phyloP scores from a whole-genome alignment of 441 rosid genomes.

The Erodium texanum region DNA sequence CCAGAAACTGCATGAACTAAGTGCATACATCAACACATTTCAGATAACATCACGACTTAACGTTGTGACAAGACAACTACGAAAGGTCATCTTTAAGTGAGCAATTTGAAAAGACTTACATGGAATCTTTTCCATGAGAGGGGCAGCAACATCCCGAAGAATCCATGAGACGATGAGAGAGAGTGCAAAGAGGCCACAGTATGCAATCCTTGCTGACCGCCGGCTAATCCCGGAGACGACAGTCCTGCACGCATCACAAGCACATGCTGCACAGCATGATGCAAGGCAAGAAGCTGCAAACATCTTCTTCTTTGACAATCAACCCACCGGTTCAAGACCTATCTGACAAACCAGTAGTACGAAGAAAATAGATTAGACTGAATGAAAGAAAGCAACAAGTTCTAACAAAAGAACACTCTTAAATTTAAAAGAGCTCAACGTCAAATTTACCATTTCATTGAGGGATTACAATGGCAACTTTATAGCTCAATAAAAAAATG shows the following conservation, averaged over 20 bases:
- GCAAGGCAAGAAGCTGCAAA: conserved; percentile 92
- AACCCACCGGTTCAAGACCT: background rate
- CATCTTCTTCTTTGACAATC: conserved; percentile 35
- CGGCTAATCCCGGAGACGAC: conserved; percentile 83
- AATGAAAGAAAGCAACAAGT: background rate
- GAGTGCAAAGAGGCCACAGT: conserved; percentile 84
- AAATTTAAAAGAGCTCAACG: background rate
- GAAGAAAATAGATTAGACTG: background rate
- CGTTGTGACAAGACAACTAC: background rate
- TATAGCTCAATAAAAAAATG: background rate
- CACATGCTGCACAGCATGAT: conserved; percentile 86
- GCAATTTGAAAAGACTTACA: conserved; percentile 37
- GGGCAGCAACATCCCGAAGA: conserved; percentile 88
- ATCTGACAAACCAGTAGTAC: background rate
- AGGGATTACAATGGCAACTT: background rate
- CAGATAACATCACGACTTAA: background rate
- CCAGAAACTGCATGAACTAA: background rate
- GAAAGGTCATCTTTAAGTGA: background rate
- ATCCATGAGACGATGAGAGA: conserved; percentile 80
- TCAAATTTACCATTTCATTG: background rate
- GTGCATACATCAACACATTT: background rate
- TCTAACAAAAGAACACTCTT: too few relatives aligned
- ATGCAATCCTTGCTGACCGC: conserved; percentile 85
- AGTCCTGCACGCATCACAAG: conserved; percentile 83
- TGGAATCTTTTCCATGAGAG: conserved; percentile 88